A percentile compares a stretch with the other conserved stretches of the same genome.
phyloP scores from a whole-genome alignment of 106 monocot genomes.

The Allium cepa region DNA sequence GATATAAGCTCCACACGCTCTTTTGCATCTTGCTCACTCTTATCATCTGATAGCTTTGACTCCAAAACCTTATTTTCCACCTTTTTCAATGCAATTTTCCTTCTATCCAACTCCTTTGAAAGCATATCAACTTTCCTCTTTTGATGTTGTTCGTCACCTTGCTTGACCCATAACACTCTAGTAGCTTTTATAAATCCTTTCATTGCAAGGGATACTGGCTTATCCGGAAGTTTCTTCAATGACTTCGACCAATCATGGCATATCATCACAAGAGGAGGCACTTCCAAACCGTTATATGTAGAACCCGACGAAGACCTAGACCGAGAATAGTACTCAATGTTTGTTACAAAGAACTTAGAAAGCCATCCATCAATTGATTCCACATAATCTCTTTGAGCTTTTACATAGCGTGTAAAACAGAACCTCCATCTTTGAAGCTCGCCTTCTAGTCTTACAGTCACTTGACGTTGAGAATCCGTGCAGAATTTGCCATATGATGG shows the following conservation, averaged over 20 bases:
- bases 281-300: constrained; percentile 5
- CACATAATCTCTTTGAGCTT: constrained; percentile 65
- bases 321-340: constrained; percentile 46
- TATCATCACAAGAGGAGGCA: constrained; percentile 53
- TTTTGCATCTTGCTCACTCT: constrained; percentile 41
- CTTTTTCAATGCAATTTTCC: constrained; percentile 40
- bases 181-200: constrained; percentile 55
- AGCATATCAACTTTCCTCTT: constrained; percentile 82
- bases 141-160: constrained; percentile 88
- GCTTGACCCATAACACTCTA: constrained; percentile 69
- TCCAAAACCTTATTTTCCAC: constrained; percentile 67
- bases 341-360: constrained; percentile 67
- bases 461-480: constrained; percentile 63
- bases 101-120: constrained; percentile 75
- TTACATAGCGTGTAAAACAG: constrained; percentile 57
- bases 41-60: constrained; percentile 51
- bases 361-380: constrained; percentile 89
- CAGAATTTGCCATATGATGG: constrained; percentile 88
- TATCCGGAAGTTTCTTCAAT: constrained; percentile 51
- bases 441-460: constrained; percentile 67
- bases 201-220: constrained; percentile 41
- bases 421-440: constrained; percentile 77
- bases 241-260: constrained; percentile 64
- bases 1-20: constrained; percentile 52
- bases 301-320: constrained; percentile 23